phyloP scores from a whole-genome alignment of 345 rosid species.

The Hibiscus trionum region DNA sequence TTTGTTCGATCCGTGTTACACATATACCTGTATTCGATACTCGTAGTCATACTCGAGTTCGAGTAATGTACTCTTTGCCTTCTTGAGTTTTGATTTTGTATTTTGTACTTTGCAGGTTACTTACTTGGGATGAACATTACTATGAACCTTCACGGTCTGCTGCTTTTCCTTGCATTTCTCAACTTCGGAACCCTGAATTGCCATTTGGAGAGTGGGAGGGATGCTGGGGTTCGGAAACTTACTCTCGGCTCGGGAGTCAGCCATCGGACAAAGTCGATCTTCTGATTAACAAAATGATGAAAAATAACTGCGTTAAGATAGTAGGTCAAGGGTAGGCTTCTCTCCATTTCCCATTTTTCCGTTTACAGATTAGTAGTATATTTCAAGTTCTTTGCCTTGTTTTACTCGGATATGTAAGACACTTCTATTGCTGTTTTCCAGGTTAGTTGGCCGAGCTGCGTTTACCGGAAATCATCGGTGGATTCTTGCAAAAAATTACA shows the following conservation, averaged over 20 bases:
- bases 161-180: too few relatives aligned
- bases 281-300: constrained; percentile 65
- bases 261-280: constrained; percentile 27
- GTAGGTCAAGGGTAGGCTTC: constrained; percentile 81
- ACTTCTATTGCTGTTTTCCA: constrained; percentile 24
- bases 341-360: neutral
- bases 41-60: too few relatives aligned
- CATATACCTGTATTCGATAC: too few relatives aligned
- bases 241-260: constrained; percentile 27
- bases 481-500: constrained; percentile 55
- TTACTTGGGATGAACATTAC: constrained; percentile 89
- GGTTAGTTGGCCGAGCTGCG: constrained; percentile 83
- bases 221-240: constrained; percentile 24
- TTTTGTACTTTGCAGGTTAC: constrained; percentile 36
- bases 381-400: neutral
- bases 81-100: neutral
- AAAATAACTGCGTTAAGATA: constrained; percentile 50
- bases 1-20: too few relatives aligned
- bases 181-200: neutral
- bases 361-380: neutral
- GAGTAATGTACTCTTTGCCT: neutral
- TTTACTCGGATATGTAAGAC: constrained; percentile 2
- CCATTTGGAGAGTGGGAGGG: constrained; percentile 38
- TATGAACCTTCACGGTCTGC: constrained; percentile 22
- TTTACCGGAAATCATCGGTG: constrained; percentile 81